phyloP scores from a whole-genome alignment of 345 rosid genomes.

The Stellera chamaejasme region DNA sequence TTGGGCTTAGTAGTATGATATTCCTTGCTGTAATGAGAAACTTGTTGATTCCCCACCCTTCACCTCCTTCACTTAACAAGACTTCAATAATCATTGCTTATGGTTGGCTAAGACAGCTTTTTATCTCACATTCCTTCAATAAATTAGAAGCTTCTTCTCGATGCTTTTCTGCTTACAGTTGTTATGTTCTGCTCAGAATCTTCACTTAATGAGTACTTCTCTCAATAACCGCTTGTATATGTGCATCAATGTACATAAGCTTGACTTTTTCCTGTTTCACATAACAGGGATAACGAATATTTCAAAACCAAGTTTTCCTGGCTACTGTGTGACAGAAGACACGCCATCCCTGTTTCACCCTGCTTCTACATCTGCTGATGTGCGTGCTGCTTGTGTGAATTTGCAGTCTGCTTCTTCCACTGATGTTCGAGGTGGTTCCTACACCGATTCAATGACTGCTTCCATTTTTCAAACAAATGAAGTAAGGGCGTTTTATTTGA shows the following conservation, averaged over 20 bases:
- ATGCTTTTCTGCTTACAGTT: neutral
- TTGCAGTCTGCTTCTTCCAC: neutral
- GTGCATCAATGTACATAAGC: neutral
- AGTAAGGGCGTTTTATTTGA: conserved; percentile 20
- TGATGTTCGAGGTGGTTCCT: too few relatives aligned
- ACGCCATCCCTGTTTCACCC: conserved; percentile 15
- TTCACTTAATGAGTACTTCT: too few relatives aligned
- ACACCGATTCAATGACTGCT: neutral
- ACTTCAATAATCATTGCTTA: too few relatives aligned
- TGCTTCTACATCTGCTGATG: conserved; percentile 11
- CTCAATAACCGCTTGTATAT: neutral
- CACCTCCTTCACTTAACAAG: too few relatives aligned
- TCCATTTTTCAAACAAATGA: conserved; percentile 24
- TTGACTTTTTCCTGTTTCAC: neutral
- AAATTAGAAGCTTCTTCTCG: neutral
- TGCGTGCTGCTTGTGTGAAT: conserved; percentile 19
- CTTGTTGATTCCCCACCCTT: too few relatives aligned
- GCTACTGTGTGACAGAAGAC: conserved; percentile 26
- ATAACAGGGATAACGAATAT: conserved; percentile 17
- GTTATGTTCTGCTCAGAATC: too few relatives aligned
- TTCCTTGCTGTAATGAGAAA: too few relatives aligned
- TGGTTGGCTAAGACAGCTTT: too few relatives aligned
- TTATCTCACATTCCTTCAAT: neutral
- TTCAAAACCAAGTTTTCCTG: conserved; percentile 23
- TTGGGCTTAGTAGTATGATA: too few relatives aligned